Evolutionary conservation across 805 yeast genomes (phyloP).

Genomic region (Schwanniomyces pseudopolymorphus): DNA sequence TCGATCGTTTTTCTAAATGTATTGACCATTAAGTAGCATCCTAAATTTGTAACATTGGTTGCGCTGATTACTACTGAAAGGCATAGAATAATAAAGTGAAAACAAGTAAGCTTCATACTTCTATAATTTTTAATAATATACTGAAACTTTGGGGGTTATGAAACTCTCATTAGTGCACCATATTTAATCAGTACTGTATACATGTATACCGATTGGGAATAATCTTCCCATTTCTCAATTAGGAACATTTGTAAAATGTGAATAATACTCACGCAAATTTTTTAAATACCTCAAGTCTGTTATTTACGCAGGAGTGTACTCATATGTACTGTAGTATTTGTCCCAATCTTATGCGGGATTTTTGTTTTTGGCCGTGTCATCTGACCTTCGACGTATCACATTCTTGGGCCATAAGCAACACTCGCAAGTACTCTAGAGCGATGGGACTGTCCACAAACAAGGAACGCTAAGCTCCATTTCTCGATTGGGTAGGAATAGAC

Average conservation of each 20-base stretch:
- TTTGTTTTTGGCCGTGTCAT: background rate
- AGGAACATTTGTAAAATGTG: background rate
- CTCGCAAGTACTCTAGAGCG: background rate
- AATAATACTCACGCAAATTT: background rate
- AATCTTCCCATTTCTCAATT: background rate
- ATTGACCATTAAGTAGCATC: background rate
- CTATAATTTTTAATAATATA: background rate
- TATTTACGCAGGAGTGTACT: background rate
- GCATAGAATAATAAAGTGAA: background rate
- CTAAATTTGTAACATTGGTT: background rate
- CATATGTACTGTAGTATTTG: background rate
- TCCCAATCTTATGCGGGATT: conserved; percentile 1
- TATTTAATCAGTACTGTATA: too few relatives aligned
- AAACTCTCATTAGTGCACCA: too few relatives aligned
- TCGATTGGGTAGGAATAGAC: background rate
- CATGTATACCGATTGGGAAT: background rate
- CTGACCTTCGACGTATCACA: conserved; percentile 1
- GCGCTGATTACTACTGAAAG: background rate
- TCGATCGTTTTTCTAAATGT: background rate
- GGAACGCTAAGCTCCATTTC: background rate
- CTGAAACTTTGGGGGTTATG: too few relatives aligned
- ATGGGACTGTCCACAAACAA: background rate
- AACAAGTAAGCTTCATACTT: background rate
- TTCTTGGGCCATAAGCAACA: background rate
- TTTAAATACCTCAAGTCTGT: conserved; percentile 1